Evolutionary conservation across 192 early-diverging fungal species (phyloP).

Genomic region (Rhizoclosmatium globosum): DNA sequence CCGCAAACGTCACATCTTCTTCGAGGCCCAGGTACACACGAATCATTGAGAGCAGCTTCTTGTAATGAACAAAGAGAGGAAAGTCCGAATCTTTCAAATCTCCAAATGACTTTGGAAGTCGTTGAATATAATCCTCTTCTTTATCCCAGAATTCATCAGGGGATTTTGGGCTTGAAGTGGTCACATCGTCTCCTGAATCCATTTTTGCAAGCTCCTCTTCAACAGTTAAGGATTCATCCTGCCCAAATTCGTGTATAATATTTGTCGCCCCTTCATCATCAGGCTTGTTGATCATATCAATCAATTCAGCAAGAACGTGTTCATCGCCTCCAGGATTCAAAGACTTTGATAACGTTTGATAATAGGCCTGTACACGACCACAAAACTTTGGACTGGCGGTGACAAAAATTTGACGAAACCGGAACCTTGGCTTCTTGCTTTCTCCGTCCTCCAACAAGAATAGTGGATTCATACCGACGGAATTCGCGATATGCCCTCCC

Average conservation of each 20-base stretch:
- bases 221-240: neutral
- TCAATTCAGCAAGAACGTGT: neutral
- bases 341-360: conserved; percentile 10
- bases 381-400: conserved; percentile 44
- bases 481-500: neutral
- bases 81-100: conserved; percentile 34
- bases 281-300: neutral
- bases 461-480: neutral
- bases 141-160: neutral
- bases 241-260: neutral
- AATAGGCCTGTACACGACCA: conserved; percentile 35
- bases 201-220: neutral
- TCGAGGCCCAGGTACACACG: conserved; percentile 29
- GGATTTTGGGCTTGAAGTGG: neutral
- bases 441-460: neutral
- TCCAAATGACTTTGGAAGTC: conserved; percentile 33
- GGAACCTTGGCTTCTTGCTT: neutral
- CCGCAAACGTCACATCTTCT: neutral
- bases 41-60: conserved; percentile 34
- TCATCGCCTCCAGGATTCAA: conserved; percentile 1
- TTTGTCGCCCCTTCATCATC: neutral
- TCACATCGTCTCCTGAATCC: neutral
- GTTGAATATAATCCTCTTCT: conserved; percentile 21
- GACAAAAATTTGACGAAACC: conserved; percentile 42
- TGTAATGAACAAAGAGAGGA: conserved; percentile 37